Evolutionary conservation across 495 filamentous ascomycete species (phyloP), one percentile per base, ranked within the genome.

Genomic region (Penicillium ucsense): DNA sequence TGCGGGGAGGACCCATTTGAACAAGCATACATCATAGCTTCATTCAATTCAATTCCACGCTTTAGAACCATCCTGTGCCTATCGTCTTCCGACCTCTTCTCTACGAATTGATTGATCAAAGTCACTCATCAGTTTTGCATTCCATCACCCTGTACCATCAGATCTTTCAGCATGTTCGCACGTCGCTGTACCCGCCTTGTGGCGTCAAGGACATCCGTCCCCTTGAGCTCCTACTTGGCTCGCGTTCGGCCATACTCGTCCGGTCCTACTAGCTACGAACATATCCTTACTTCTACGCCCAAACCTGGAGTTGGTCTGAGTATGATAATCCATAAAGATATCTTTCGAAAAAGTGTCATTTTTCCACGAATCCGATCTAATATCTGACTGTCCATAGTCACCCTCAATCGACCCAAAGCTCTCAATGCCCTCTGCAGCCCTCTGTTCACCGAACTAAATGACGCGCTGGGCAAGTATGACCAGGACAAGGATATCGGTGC

Each of bases 321-420:
- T 96, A 78, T 45, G 74, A 20, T 20, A 63, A 27, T 8, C 28
- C 6, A 30, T 2, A 7, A 43, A 39, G 28, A 27, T 29, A 45
- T 48, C 42, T 1, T 6, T n/a, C 28, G 38, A 37, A 31, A 34
- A 41, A 20, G 20, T 20, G 20, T 2, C 20, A 20, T 1, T 20
- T 20, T 20, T 20, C 20, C 20, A 20, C 20, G 20, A 20, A 20
- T 20, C 20, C 20, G 20, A 20, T 20, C 20, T 20, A 29, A 31
- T 51, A 10, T 38, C 55, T 33, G 8, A 44, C 8, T 3, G 31
- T 31, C 38, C 41, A 31, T 50, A 94, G 91, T 97, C 59, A 92
- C 89, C n/a, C 74, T 98, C 46, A 89, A 94, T 76, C 86, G 92
- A 34, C 92, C 92, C 47, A 94, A 91, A 68, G 88, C 89, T 33